Percentiles rank a stretch among this genome's conserved stretches.
phyloP scores from a whole-genome alignment of 208 protist species.

The Crithidia sp. region DNA sequence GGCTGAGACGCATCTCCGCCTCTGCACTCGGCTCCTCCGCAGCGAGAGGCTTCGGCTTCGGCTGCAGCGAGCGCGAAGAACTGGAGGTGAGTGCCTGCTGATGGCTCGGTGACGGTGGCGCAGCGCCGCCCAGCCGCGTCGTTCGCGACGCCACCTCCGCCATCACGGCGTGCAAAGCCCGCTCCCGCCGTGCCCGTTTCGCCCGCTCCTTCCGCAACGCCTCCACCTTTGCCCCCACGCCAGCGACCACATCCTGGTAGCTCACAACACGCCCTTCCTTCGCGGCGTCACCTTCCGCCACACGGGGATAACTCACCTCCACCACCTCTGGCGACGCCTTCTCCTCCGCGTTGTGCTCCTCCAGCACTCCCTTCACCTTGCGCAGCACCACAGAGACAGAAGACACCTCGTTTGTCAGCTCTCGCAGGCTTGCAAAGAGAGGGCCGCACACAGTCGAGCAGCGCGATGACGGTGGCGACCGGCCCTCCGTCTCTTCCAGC shows the following conservation, averaged over 20 bases:
- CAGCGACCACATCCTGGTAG: constrained; percentile 33
- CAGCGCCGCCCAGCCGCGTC: not conserved
- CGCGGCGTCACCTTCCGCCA: not conserved
- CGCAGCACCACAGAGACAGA: constrained; percentile 11
- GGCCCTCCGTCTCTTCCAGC: not conserved
- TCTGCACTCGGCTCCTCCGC: not conserved
- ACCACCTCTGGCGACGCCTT: not conserved
- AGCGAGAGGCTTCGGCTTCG: not conserved
- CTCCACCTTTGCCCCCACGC: constrained; percentile 25
- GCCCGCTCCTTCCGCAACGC: constrained; percentile 24
- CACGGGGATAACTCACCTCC: constrained; percentile 11
- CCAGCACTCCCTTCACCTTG: constrained; percentile 18
- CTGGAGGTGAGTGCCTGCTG: not conserved
- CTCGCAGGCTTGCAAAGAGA: constrained; percentile 13
- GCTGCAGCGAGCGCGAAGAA: constrained; percentile 1
- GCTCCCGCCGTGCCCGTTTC: constrained; percentile 2
- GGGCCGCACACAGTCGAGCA: constrained; percentile 23
- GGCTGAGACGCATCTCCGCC: not conserved
- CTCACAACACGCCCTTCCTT: not conserved
- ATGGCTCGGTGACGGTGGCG: not conserved
- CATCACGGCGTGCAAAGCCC: constrained; percentile 2
- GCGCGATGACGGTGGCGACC: constrained; percentile 7
- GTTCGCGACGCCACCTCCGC: not conserved
- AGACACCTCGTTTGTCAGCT: constrained; percentile 17
- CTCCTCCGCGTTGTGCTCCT: constrained; percentile 26